Evolutionary conservation across 164 flowering plant species (phyloP), one percentile per base, ranked within the genome.

Genomic region (Taxillus chinensis): DNA sequence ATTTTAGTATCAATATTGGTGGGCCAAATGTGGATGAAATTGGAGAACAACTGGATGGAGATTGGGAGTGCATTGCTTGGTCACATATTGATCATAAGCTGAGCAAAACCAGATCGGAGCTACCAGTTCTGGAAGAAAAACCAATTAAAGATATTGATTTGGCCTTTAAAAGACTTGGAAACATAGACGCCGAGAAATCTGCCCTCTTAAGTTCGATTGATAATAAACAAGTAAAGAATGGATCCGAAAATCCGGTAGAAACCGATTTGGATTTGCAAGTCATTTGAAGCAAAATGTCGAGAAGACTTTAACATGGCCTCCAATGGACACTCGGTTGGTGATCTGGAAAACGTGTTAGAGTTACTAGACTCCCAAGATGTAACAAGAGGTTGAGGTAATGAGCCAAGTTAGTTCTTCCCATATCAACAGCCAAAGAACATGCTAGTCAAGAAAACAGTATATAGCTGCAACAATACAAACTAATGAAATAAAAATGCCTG

Each of bases 1-100:
- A 90, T 71, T 90, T 90, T 64, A 73, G 82, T 53, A 72, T 78
- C 59, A 65, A 67, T 16, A 79, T 75, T 59, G 51, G 55, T 46
- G 75, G 40, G 49, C 42, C 65, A 57, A 59, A 39, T 62, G 39
- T 54, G 9, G 48, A 67, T 55, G 62, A 51, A 45, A 54, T 45
- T 43, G 73, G 48, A 58, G 41, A 67, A 4, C 54, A 41, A n/a
- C n/a, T n/a, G 41, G 62, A 2, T 51, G 43, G 49, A 38, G 65
- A 49, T 52, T 56, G 39, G 17, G 64, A 65, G 46, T 46, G 41
- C 58, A 27, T 9, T 52, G 55, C 7, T 0, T 7, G 7, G 16
- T 52, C 27, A 52, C 5, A 52, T 16, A 52, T n/a, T n/a, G 55
- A 52, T 52, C 16, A 17, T 16, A 52, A 52, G 27, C 27, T 15